phyloP scores from a whole-genome alignment of 192 early-diverging fungal species.

The Podila clonocystis region DNA sequence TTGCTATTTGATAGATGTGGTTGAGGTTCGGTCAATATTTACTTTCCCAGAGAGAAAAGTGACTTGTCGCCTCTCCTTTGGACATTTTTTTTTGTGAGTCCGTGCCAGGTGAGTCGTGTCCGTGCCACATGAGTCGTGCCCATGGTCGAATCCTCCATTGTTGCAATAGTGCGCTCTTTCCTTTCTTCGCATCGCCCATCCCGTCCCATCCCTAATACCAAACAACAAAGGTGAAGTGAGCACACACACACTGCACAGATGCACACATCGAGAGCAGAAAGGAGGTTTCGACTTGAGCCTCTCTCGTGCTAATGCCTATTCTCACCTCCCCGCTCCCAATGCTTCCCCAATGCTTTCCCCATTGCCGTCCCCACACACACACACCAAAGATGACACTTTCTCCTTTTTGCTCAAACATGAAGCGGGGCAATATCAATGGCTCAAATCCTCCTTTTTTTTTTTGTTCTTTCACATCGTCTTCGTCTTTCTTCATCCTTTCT shows the following conservation, averaged over 20 bases:
- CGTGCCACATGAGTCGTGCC: too few species aligned
- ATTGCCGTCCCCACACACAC: neutral
- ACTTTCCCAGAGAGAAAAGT: too few species aligned
- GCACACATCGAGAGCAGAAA: neutral
- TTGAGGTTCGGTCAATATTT: too few species aligned
- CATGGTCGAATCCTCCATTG: too few species aligned
- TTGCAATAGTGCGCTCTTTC: neutral
- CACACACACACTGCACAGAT: too few species aligned
- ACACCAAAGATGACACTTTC: neutral
- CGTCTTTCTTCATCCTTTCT: neutral
- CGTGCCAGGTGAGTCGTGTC: too few species aligned
- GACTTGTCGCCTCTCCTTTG: too few species aligned
- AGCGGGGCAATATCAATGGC: constrained; percentile 1
- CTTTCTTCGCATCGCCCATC: neutral
- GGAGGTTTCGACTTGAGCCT: neutral
- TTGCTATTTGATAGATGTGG: too few species aligned
- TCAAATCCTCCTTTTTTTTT: constrained; percentile 2
- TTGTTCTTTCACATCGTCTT: neutral
- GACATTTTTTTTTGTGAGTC: too few species aligned
- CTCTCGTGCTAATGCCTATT: neutral
- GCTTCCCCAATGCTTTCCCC: neutral
- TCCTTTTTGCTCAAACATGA: constrained; percentile 10
- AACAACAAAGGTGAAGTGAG: neutral
- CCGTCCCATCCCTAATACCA: neutral
- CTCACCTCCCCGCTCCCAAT: neutral